Evolutionary conservation across 1,284 basidiomycete species (phyloP).

Genomic region (Thelephora terrestris): DNA sequence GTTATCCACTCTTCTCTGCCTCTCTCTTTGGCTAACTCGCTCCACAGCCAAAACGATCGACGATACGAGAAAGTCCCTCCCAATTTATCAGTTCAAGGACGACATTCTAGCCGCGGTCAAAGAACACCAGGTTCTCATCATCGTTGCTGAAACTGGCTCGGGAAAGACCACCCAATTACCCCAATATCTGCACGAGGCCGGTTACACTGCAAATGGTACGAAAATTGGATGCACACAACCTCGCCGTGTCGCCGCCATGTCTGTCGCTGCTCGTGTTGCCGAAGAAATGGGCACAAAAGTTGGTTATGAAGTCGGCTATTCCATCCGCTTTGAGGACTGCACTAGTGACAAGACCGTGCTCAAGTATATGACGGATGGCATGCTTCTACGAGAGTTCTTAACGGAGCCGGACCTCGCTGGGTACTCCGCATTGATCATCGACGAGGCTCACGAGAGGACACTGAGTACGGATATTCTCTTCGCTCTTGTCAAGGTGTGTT

Average conservation of each 20-base stretch:
- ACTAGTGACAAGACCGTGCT: slow-evolving; percentile 96
- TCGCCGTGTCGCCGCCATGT: slow-evolving; percentile 98
- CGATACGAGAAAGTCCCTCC: slow-evolving; percentile 84
- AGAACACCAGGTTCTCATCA: slow-evolving; percentile 86
- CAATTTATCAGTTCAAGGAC: slow-evolving; percentile 82
- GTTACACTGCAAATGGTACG: slow-evolving; percentile 80
- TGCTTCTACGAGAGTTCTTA: slow-evolving; percentile 93
- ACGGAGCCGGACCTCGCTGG: slow-evolving; percentile 92
- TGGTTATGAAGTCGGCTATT: slow-evolving; percentile 96
- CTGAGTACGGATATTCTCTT: slow-evolving; percentile 95
- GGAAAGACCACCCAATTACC: slow-evolving; percentile 98
- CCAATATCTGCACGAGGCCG: slow-evolving; percentile 96
- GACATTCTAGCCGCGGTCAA: slow-evolving; percentile 83
- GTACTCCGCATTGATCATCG: slow-evolving; percentile 89
- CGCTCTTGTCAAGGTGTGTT: slow-evolving; percentile 87
- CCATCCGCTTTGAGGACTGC: slow-evolving; percentile 98
- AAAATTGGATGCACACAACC: slow-evolving; percentile 98
- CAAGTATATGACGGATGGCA: slow-evolving; percentile 98
- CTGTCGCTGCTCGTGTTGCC: slow-evolving; percentile 95
- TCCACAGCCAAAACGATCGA: slow-evolving; percentile 76
- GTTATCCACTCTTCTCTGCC: slow-evolving; percentile 17
- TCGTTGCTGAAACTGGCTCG: slow-evolving; percentile 90
- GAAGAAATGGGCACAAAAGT: slow-evolving; percentile 97
- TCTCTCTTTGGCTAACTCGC: slow-evolving; percentile 2
- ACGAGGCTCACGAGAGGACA: slow-evolving; percentile 95